Evolutionary conservation across 768 basidiomycete species (phyloP).

Genomic region (Lactarius hengduanensis): DNA sequence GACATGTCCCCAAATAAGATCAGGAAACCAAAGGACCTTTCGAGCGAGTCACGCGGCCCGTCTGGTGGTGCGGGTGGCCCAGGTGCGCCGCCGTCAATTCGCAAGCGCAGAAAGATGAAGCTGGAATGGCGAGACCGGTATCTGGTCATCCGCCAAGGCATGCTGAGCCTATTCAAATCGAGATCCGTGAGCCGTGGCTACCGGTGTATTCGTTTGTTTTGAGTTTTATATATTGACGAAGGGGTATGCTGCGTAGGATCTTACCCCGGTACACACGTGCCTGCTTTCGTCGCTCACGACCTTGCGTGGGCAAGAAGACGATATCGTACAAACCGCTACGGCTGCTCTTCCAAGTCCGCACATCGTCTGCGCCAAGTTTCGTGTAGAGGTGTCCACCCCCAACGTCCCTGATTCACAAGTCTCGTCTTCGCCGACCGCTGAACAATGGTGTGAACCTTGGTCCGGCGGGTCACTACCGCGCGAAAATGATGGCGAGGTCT

Average conservation of each 20-base stretch:
- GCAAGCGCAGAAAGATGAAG: conserved; percentile 38
- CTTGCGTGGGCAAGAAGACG: conserved; percentile 25
- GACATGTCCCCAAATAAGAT: conserved; percentile 3
- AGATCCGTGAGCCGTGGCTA: conserved; percentile 44
- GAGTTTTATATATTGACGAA: not conserved
- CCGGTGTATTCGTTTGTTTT: not conserved
- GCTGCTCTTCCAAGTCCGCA: conserved; percentile 20
- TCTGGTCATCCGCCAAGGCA: conserved; percentile 58
- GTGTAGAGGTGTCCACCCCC: not conserved
- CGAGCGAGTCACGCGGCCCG: conserved; percentile 7
- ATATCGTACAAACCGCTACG: conserved; percentile 10
- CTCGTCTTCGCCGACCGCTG: conserved; percentile 6
- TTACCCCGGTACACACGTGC: conserved; percentile 27
- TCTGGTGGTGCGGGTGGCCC: not conserved
- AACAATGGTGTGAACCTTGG: conserved; percentile 28
- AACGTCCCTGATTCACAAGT: not conserved
- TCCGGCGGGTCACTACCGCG: conserved; percentile 21
- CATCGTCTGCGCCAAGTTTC: conserved; percentile 28
- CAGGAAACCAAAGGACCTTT: conserved; percentile 27
- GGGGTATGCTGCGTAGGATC: conserved; percentile 13
- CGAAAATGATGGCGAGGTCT: conserved; percentile 14
- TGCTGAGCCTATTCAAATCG: conserved; percentile 53
- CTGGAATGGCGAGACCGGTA: conserved; percentile 65
- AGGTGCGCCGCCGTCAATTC: conserved; percentile 1
- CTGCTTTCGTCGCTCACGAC: conserved; percentile 21